Evolutionary conservation across 345 rosid genomes (phyloP), one percentile per base, ranked within the genome.

Genomic region (Bruguiera gymnorhiza): DNA sequence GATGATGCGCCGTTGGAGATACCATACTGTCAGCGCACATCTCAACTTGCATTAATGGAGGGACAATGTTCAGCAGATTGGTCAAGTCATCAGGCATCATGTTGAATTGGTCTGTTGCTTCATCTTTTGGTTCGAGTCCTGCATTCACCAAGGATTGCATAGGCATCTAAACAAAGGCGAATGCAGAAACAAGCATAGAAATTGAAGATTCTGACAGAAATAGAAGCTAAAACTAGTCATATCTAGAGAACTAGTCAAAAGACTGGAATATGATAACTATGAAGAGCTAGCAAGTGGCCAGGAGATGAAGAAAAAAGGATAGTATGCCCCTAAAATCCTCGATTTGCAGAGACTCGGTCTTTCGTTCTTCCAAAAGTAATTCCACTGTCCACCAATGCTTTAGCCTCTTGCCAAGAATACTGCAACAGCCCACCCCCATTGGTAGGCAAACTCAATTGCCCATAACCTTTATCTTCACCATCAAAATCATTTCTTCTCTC

Each of bases 1-100:
- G 91, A 88, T 19, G 89, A 86, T 60, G 74, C 85, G 27, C 87
- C 86, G 27, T 81, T 85, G 39, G 89, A 84, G 73, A 79, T 78
- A 68, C 93, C 15, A 81, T 84, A 21, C 74, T 77, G 26, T 80
- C 86, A 37, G 58, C 78, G 65, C 79, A 85, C 86, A 84, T 77
- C 21, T 83, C 92, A 13, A 73, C 57, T 32, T 32, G 36, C 75
- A 74, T 57, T 0, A 75, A 54, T 4, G 84, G 67, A 19, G 80
- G 82, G 20, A 76, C 34, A 1, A 4, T 60, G 63, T 81, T 58
- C 62, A 81, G 75, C 53, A 76, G 69, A 75, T 78, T 81, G 10
- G 86, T 75, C 36, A 86, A 75, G 68, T 92, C 88, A 6, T 81
- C 88, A 23, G 86, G 83, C 80, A 78, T 69, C 16, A 68, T 80